Evolutionary conservation across 1,284 basidiomycete species (phyloP), one percentile per base, ranked within the genome.

Genomic region (Puccinia polysora): DNA sequence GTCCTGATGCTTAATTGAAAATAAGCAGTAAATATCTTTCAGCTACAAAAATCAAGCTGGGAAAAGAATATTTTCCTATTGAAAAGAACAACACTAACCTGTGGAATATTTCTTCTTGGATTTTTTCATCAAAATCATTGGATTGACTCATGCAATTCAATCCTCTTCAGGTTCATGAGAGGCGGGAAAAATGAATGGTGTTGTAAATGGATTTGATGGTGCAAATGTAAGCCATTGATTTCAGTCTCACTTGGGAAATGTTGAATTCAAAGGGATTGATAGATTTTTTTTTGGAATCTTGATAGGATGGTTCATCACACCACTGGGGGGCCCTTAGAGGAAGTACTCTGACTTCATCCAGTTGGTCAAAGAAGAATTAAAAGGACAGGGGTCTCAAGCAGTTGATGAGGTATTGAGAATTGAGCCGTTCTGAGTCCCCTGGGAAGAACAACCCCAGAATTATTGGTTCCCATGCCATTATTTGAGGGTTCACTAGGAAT

Each of bases 301-400:
- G 4, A 4, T 25, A 14, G 55, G 8, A 38, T 23, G 55, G 32
- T n/a, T n/a, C n/a, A n/a, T n/a, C n/a, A n/a, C n/a, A n/a, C n/a
- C 50, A 18, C 34, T 52, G 25, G 36, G 0, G 14, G 28, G 53
- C 30, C 6, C 32, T 47, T 32, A 52, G 38, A 18, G 23, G 25
- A 14, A 20, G 30, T 53, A n/a, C 10, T 52, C 38, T 18, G 30
- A 25, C 12, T 45, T 40, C 40, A 18, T 32, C 4, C 18, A 25
- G 6, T 23, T 20, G 10, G 47, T 20, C 30, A 3, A 18, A 8
- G 36, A 43, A n/a, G 50, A 23, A 15, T 45, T 40, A 18, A 40
- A 52, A 28, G 65, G 65, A 50, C 65, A 67, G 23, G 49, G 40
- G 36, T 50, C 52, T 36, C 65, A 52, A n/a, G 40, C 20, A 34